phyloP scores from a whole-genome alignment of 2,329 filamentous ascomycete genomes.

The Aspergillus sp. region DNA sequence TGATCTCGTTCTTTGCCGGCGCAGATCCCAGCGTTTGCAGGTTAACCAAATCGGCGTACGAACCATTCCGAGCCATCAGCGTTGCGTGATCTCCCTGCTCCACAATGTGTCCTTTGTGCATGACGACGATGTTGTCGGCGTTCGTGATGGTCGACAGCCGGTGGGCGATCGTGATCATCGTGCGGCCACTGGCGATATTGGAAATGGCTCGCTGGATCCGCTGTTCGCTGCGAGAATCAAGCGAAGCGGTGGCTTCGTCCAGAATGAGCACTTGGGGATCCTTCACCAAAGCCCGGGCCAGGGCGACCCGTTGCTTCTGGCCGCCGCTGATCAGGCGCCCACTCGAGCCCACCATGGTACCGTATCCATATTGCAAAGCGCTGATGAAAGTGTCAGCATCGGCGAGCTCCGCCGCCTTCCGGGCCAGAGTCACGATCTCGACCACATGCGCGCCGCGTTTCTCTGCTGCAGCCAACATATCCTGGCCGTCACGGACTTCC shows the following conservation, averaged over 20 bases:
- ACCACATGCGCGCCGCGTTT: constrained; percentile 45
- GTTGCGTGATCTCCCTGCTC: constrained; percentile 46
- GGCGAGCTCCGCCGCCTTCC: constrained; percentile 62
- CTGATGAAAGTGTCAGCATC: constrained; percentile 67
- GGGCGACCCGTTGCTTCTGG: constrained; percentile 90
- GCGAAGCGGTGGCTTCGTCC: constrained; percentile 84
- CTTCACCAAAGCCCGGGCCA: constrained; percentile 76
- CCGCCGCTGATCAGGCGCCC: constrained; percentile 82
- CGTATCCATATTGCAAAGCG: constrained; percentile 72
- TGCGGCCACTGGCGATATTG: constrained; percentile 59
- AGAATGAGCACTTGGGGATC: constrained; percentile 81
- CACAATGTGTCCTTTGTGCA: constrained; percentile 42
- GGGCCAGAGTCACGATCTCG: constrained; percentile 50
- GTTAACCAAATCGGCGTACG: constrained; percentile 45
- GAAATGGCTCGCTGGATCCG: constrained; percentile 83
- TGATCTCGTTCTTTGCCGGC: constrained; percentile 48
- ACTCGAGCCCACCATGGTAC: constrained; percentile 80
- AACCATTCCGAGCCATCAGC: constrained; percentile 38
- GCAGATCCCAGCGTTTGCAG: constrained; percentile 55
- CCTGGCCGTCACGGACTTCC: constrained; percentile 48
- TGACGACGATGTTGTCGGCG: constrained; percentile 49
- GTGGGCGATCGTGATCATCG: constrained; percentile 45
- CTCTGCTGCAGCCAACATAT: constrained; percentile 48
- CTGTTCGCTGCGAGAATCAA: constrained; percentile 85
- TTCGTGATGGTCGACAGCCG: constrained; percentile 44